Conservation (phyloP, 2,329 filamentous ascomycete genomes). For the Colletotrichum falcatum region DNA sequence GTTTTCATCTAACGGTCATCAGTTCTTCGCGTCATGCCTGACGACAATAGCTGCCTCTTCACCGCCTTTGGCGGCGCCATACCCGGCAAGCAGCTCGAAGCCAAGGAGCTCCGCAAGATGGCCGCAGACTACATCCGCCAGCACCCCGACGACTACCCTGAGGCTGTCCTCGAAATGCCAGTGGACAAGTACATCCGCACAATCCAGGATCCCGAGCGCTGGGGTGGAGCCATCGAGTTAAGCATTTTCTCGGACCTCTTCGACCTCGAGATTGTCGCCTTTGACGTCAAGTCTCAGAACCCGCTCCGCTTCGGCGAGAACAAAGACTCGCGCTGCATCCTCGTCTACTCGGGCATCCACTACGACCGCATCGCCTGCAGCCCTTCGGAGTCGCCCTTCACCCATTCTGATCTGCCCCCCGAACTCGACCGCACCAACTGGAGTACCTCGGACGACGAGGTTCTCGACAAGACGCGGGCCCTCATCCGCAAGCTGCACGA, state of each 20-base stretch:
- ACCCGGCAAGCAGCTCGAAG: conserved; percentile 63
- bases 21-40: conserved; percentile 94
- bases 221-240: conserved; percentile 94
- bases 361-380: conserved; percentile 90
- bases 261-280: conserved; percentile 84
- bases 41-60: conserved; percentile 96
- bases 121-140: conserved; percentile 83
- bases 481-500: conserved; percentile 74
- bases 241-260: conserved; percentile 88
- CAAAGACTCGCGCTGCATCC: conserved; percentile 75
- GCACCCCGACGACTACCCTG: conserved; percentile 78
- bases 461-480: conserved; percentile 75
- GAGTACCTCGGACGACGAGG: conserved; percentile 67
- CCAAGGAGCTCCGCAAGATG: conserved; percentile 74
- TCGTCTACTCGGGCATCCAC: conserved; percentile 93
- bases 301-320: conserved; percentile 79
- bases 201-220: conserved; percentile 83
- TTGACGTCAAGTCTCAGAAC: conserved; percentile 71
- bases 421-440: conserved; percentile 79
- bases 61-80: conserved; percentile 86
- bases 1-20: conserved; percentile 53
- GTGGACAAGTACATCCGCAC: conserved; percentile 83
- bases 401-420: conserved; percentile 69
- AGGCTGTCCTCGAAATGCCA: conserved; percentile 79
- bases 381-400: conserved; percentile 68